These are phyloP conservation scores for Pneumocystis oryctolagi DNA, from an alignment of 1,139 yeast genomes.

Conservation along the genomic window DNA sequence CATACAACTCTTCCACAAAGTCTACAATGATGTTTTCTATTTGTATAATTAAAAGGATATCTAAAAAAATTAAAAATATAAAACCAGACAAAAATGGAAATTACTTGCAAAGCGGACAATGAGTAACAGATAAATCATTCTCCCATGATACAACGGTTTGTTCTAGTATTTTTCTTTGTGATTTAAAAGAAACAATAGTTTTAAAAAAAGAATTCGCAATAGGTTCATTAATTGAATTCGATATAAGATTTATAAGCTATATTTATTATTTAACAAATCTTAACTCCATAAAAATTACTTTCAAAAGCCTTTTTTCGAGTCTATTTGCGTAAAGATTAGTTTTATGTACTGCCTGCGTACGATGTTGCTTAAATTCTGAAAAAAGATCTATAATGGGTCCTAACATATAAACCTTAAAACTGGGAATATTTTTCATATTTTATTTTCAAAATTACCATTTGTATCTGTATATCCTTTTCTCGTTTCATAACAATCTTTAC, in stretches of 20 bases:
- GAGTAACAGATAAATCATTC: slow-evolving; percentile 34
- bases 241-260: background rate
- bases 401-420: background rate
- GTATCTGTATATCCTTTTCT: slow-evolving; percentile 41
- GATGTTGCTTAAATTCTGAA: background rate
- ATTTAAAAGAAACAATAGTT: background rate
- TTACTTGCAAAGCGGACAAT: slow-evolving; percentile 52
- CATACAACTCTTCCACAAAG: slow-evolving; percentile 75
- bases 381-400: background rate
- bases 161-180: slow-evolving; percentile 26
- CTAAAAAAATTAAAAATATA: background rate
- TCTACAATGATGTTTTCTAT: slow-evolving; percentile 77
- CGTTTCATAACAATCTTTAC: slow-evolving; percentile 42
- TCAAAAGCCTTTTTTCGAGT: slow-evolving; percentile 49
- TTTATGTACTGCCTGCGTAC: slow-evolving; percentile 14
- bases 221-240: slow-evolving; percentile 1
- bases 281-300: slow-evolving; percentile 26
- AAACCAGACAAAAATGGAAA: background rate
- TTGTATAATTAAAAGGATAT: slow-evolving; percentile 36
- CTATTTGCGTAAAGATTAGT: slow-evolving; percentile 23
- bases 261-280: background rate
- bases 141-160: slow-evolving; percentile 55
- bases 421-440: slow-evolving; percentile 31
- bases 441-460: slow-evolving; percentile 31
- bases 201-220: slow-evolving; percentile 14